Base-by-base conservation (phyloP, 2,329 filamentous ascomycete genomes). In the Cladorrhinum sp. region DNA sequence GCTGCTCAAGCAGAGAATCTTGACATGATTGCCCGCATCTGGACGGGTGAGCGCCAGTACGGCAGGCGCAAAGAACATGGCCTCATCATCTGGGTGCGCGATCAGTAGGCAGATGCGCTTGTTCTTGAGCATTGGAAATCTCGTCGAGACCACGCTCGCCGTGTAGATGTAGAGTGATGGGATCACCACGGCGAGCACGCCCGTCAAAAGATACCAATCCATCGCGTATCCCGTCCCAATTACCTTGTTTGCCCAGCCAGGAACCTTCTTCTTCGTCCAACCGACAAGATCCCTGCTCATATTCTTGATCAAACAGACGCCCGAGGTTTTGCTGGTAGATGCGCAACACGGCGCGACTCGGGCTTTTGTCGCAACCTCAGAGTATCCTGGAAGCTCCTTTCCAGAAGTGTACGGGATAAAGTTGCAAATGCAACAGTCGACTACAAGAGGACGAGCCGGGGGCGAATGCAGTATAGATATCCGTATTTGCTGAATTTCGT, bases 21-120 rank as follows among this genome's bases (percentile, higher is more conserved):
- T 95, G 71, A 99, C 83, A 72, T 96, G 92, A 76, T 99, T 98
- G 3, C 91, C 90, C 20, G 89, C 81, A 61, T 87, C 85, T 3
- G 92, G 91, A 13, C 84, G 81, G 18, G 92, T 93, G 60, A 99
- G 83, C n/a, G 90, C 87, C 68, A 96, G 82, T 13, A 98, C 81
- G 0, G 92, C 90, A 0, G 95, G 95, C 64, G 92, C 87, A 77
- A 99, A 99, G 81, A 99, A 99, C 95, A 99, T 99, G 74, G 93
- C 95, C 79, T 99, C 95, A 71, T 99, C 95, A 76, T 99, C 95
- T 0, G 95, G 95, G 77, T 99, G 95, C 22, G 95, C 95, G 70
- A 99, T 98, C 58, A 99, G 81, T 57, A 99, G 84, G 73, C 91
- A 90, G 71, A 99, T 92, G 70, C 91, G 87, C 81, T 96, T 96